Base-by-base conservation (phyloP, 2,329 filamentous ascomycete species). In the Aureobasidium uvarum region DNA sequence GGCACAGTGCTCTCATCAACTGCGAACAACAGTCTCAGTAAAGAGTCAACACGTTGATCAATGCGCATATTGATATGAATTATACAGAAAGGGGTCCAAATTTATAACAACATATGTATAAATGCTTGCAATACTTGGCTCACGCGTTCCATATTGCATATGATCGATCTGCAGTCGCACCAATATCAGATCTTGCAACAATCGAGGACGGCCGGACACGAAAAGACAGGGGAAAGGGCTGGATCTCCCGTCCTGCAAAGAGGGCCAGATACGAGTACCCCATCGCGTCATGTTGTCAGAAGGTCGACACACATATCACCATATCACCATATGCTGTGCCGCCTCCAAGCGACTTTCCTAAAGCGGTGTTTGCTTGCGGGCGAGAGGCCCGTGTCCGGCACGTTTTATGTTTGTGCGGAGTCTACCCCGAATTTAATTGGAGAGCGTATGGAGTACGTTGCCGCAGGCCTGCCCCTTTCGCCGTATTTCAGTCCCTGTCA, bases 371-470 rank as follows among this genome's bases (percentile, higher is more conserved):
- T 58, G 39, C 54, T 25, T n/a, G 33, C 52, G 36, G 36, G 52
- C 2, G 20, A 58, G 39, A 43, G 54, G 54, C 2, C 39, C 54
- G 54, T 58, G 38, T 45, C 54, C 36, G 20, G 8, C 16, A 20
- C 33, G 20, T 25, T 41, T 56, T n/a, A 31, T 25, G 33, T 16
- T 56, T 58, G 16, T 45, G 54, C n/a, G 54, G 54, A 45, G 54
- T 33, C 5, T 20, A 20, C 5, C 8, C 38, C 54, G 38, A 58
- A 33, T 20, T 16, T 14, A 20, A 45, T 13, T 20, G 39, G 16
- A 41, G 39, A 33, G 54, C 54, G 54, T 58, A 58, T 58, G 54
- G 36, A 56, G 38, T 58, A 45, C 54, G 54, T 33, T 43, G 20
- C 20, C 7, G 25, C 4, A 20, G 18, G 11, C 14, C 36, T 5